These are phyloP conservation scores for Scleromitrula shiraiana DNA, from an alignment of 2,329 filamentous ascomycete species.

Conservation along the genomic window DNA sequence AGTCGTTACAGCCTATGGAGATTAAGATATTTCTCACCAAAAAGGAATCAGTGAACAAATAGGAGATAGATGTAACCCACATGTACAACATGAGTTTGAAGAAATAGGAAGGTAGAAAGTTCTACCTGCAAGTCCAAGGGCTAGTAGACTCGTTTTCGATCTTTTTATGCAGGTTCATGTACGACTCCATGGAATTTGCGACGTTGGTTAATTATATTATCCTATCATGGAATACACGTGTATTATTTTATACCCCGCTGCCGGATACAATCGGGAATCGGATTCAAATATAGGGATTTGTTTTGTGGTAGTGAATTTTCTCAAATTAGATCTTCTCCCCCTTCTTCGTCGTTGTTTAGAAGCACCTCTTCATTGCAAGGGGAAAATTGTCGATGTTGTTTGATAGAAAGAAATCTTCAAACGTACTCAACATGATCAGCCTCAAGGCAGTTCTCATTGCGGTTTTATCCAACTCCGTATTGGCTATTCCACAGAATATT, in stretches of 20 bases:
- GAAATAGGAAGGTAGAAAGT: conserved; percentile 7
- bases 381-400: too few relatives aligned
- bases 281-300: background rate
- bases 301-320: too few relatives aligned
- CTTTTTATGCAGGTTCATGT: background rate
- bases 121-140: conserved; percentile 3
- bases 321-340: too few relatives aligned
- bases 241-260: background rate
- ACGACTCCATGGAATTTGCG: background rate
- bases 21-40: background rate
- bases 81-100: conserved; percentile 1
- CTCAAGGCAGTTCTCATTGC: conserved; percentile 8
- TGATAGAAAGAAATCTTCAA: background rate
- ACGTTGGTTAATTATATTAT: background rate
- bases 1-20: background rate
- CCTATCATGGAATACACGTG: conserved; percentile 8
- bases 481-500: conserved; percentile 15
- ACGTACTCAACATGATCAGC: conserved; percentile 2
- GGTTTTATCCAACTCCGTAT: conserved; percentile 16
- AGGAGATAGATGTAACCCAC: background rate
- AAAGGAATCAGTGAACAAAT: background rate
- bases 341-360: too few relatives aligned
- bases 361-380: too few relatives aligned
- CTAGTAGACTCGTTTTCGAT: background rate
- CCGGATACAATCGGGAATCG: background rate